phyloP scores from a whole-genome alignment of 2,329 filamentous ascomycete species.

The Arthrobotrys megalospora region DNA sequence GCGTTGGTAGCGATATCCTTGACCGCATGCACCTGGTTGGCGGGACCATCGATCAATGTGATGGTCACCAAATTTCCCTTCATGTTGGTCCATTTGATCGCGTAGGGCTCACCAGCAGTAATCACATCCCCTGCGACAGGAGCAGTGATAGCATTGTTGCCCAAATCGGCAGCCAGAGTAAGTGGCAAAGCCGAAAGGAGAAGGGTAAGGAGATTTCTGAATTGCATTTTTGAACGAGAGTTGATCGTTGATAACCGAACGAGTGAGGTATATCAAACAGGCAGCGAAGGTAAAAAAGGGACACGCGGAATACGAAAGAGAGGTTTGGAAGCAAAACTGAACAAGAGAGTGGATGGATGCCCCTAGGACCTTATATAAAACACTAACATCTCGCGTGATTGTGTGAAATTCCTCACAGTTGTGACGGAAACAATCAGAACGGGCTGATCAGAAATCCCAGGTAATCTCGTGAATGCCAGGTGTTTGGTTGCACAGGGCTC shows the following conservation, averaged over 20 bases:
- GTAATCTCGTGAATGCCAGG: constrained; percentile 46
- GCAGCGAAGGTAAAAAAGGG: constrained; percentile 4
- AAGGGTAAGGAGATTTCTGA: constrained; percentile 28
- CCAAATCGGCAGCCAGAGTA: constrained; percentile 11
- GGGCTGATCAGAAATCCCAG: constrained; percentile 29
- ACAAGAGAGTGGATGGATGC: constrained; percentile 17
- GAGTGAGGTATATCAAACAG: constrained; percentile 15
- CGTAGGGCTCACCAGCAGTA: constrained; percentile 28
- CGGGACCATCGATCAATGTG: constrained; percentile 41
- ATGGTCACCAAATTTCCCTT: constrained; percentile 34
- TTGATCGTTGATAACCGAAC: constrained; percentile 27
- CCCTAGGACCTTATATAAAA: constrained; percentile 35
- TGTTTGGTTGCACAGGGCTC: constrained; percentile 24
- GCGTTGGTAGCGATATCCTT: background rate
- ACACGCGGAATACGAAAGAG: constrained; percentile 12
- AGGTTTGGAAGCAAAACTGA: constrained; percentile 14
- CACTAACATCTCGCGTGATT: background rate
- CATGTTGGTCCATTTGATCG: constrained; percentile 54
- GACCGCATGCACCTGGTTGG: constrained; percentile 27
- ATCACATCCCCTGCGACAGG: constrained; percentile 42
- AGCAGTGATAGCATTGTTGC: constrained; percentile 50
- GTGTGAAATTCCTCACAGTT: constrained; percentile 8
- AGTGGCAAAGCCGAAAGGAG: constrained; percentile 31
- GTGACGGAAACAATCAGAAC: constrained; percentile 25
- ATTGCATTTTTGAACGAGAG: constrained; percentile 37